Evolutionary conservation across 371 early-diverging fungal genomes (phyloP), one percentile per base, ranked within the genome.

Genomic region (Capillidium heterosporum): DNA sequence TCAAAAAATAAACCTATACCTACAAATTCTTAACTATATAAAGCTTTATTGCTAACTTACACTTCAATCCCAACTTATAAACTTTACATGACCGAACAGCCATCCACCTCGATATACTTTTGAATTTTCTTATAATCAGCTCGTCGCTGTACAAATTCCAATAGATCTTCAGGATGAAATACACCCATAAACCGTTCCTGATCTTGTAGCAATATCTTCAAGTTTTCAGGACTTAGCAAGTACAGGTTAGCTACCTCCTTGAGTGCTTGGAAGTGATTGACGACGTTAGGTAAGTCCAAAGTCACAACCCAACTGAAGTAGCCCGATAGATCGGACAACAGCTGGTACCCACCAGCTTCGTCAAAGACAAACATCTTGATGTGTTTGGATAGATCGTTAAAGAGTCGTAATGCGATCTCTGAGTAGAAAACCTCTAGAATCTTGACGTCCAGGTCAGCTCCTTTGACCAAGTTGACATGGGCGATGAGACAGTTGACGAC

Each of bases 201-300:
- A 64, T 93, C 94, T 62, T 89, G 87, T 47, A 94, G 77, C 56
- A 95, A 68, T 31, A 74, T 80, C 54, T 84, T 74, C 62, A 95
- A 71, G 65, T 90, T 90, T 13, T 72, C 69, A 3, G 89, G 81
- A 8, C 87, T 81, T 48, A 92, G 82, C 53, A 95, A 82, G 60
- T 82, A 95, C 42, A 94, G 71, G 61, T 93, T 91, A 26, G 89
- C 91, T 7, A 95, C 68, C 46, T 91, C 90, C 70, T 92, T 92
- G 41, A 95, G 70, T 0, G 89, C 92, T 5, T 76, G 65, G 63
- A 92, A 93, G 54, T 85, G 80, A 21, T 85, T 79, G 19, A 81
- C 73, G 19, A 86, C 74, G 0, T 82, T 70, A 10, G 78, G 73
- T 15, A 53, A 32, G 10, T 50, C 51, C 8, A 50, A 24, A 15